Base-by-base conservation (phyloP, 2,329 filamentous ascomycete species). In the Huntiella bhutanensis region DNA sequence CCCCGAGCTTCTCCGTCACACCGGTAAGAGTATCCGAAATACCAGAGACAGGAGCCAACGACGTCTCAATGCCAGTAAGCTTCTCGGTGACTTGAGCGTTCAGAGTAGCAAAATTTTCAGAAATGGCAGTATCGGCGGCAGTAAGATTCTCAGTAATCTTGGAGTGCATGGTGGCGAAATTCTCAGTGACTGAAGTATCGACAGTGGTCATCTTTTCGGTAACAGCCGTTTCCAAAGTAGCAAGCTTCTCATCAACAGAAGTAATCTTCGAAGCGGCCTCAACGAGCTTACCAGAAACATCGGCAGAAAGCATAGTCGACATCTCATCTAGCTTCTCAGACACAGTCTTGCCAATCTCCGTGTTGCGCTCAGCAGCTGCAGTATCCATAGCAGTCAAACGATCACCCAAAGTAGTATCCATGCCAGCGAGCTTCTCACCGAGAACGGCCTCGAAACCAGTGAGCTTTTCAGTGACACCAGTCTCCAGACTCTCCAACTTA, bases 21-120 rank as follows among this genome's bases (percentile, higher is more conserved):
- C 7, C 32, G 7, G 41, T 47, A n/a, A 47, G 22, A 15, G 32
- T 19, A 5, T 41, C 19, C 12, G 33, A 17, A 16, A 47, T 22
- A 4, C 33, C 41, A 28, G 45, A 35, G 16, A 49, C 35, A 33
- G 22, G 16, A 10, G 35, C 41, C 7, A 49, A 32, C 10, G 48
- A 43, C 7, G 48, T 41, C 13, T 49, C 48, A 19, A 49, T 38
- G n/a, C 44, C 33, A 6, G 12, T 22, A 15, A 49, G 44, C 17
- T 33, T 43, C 3, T 49, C 48, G 2, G 48, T 35, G 11, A 49
- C 41, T 12, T 49, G 48, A 4, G 44, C 41, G 40, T 49, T 49
- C 12, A 49, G 44, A 33, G 48, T 49, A n/a, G 48, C 48, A 44
- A 49, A 49, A 17, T 49, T 49, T 41, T 49, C 48, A 3, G 48